Evolutionary conservation across 257 asterid genomes (phyloP), one percentile per base, ranked within the genome.

Genomic region (Gentiana macrophylla): DNA sequence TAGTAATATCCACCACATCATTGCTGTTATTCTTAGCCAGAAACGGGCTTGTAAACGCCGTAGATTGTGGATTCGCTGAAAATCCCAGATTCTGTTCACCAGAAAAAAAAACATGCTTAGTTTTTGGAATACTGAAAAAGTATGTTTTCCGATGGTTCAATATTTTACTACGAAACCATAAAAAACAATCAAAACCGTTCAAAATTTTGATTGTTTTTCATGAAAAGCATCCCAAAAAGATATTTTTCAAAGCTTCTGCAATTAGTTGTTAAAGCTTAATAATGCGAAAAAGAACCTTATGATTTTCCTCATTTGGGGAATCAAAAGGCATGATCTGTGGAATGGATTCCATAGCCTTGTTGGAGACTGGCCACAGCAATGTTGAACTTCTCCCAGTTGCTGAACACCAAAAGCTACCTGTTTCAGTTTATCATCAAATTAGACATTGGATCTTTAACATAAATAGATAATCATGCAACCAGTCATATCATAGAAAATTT

Each of bases 331-430:
- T 53, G 57, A 70, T 72, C 63, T 73, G 88, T 67, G 69, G 79
- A 51, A 13, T 59, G 62, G 79, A 66, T 53, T 57, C 62, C 24
- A 24, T 24, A 66, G 61, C 32, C 54, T 69, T 74, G 77, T 66
- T 85, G 4, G 85, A 45, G 63, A 77, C 69, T 52, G 91, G 54
- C 94, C 95, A 81, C 65, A 75, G 83, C 86, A 83, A 81, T 15
- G 70, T 61, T 49, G 74, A 66, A 70, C 79, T 75, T 71, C 84
- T 69, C 35, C 62, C 47, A 43, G 83, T 76, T 64, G 64, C 90
- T 84, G 74, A 60, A 66, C 36, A 64, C 55, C 70, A 60, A 35
- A 64, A 57, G 62, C 24, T 24, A 32, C n/a, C 32, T 55, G 12
- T 53, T 45, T 37, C 47, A 45, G 64, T 8, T 49, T 5, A 15